Evolutionary conservation across 2,329 filamentous ascomycete species (phyloP).

Genomic region (Aureobasidium uvarum): DNA sequence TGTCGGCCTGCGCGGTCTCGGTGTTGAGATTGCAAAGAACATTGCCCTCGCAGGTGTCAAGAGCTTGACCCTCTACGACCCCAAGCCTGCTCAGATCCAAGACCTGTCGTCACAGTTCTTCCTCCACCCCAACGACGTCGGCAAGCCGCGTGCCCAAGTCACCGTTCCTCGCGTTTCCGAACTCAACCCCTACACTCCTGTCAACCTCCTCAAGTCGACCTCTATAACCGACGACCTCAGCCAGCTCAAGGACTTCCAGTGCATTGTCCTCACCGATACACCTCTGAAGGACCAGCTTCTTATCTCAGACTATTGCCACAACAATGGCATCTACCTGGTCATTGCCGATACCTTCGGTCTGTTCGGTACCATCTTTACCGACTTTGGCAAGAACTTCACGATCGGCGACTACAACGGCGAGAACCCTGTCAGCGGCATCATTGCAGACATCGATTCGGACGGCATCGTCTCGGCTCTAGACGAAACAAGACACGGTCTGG

Average conservation of each 20-base stretch:
- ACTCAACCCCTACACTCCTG: constrained; percentile 93
- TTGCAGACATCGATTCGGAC: constrained; percentile 84
- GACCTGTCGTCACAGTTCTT: constrained; percentile 99
- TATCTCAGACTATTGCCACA: constrained; percentile 90
- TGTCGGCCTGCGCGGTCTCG: constrained; percentile 86
- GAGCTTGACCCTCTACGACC: constrained; percentile 90
- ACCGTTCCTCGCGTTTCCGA: constrained; percentile 89
- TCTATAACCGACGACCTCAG: constrained; percentile 73
- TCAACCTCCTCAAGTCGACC: constrained; percentile 64
- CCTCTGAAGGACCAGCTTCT: constrained; percentile 74
- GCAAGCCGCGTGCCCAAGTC: constrained; percentile 82
- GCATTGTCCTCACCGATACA: constrained; percentile 85
- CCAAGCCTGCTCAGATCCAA: constrained; percentile 74
- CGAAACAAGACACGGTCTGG: constrained; percentile 89
- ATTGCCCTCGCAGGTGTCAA: constrained; percentile 97
- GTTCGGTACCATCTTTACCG: constrained; percentile 94
- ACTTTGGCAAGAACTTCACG: constrained; percentile 93
- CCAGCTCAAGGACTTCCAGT: constrained; percentile 86
- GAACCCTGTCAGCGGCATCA: constrained; percentile 79
- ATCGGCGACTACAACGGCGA: constrained; percentile 89
- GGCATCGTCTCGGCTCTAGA: constrained; percentile 90
- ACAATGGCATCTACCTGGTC: constrained; percentile 88
- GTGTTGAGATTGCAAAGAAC: constrained; percentile 98
- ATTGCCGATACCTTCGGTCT: constrained; percentile 87
- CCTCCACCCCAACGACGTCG: constrained; percentile 80